phyloP scores from a whole-genome alignment of 2,329 filamentous ascomycete species.

The Cadophora gregata region DNA sequence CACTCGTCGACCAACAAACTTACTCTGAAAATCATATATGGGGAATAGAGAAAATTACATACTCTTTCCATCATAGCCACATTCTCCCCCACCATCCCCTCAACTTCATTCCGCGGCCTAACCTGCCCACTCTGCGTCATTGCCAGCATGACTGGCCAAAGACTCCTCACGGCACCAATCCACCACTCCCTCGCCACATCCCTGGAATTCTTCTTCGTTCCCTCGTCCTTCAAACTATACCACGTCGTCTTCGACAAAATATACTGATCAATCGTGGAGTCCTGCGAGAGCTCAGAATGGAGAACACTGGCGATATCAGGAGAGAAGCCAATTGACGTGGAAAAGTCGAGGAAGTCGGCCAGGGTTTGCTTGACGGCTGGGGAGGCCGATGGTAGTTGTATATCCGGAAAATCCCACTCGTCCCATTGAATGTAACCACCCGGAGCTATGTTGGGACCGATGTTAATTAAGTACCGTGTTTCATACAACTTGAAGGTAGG shows the following conservation, averaged over 20 bases:
- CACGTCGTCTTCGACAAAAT: background rate
- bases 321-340: background rate
- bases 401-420: constrained; percentile 3
- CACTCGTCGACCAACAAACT: background rate
- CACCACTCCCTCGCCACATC: constrained; percentile 15
- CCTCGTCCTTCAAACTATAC: constrained; percentile 7
- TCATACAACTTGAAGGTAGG: background rate
- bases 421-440: constrained; percentile 20
- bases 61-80: background rate
- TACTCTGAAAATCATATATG: background rate
- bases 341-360: background rate
- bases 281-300: background rate
- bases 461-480: background rate
- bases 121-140: background rate
- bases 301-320: background rate
- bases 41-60: background rate
- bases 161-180: constrained; percentile 3
- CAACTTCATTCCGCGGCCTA: background rate
- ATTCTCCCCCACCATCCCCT: constrained; percentile 6
- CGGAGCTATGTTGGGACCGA: background rate
- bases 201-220: background rate
- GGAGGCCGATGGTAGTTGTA: background rate
- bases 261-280: constrained; percentile 3
- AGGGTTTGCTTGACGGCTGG: background rate
- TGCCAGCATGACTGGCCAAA: constrained; percentile 10